Evolutionary conservation across 768 basidiomycete species (phyloP).

Genomic region (Amanita rimosa): DNA sequence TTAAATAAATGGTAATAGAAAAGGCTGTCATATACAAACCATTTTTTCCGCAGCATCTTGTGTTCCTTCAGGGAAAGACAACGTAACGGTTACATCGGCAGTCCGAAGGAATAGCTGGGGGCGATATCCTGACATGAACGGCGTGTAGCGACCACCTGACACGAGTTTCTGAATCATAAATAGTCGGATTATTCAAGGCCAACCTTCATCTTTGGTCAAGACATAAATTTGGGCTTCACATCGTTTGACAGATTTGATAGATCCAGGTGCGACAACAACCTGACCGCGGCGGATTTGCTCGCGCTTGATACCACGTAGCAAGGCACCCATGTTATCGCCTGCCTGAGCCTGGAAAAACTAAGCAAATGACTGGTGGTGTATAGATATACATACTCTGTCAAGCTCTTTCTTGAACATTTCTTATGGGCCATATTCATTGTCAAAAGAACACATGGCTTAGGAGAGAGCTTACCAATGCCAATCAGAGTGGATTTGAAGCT

Average conservation of each 20-base stretch:
- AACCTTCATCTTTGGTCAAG: slow-evolving; percentile 1
- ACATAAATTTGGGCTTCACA: slow-evolving; percentile 92
- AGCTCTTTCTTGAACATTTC: slow-evolving; percentile 99
- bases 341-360: slow-evolving; percentile 64
- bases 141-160: slow-evolving; percentile 82
- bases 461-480: slow-evolving; percentile 60
- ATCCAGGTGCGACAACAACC: slow-evolving; percentile 79
- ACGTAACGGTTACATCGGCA: slow-evolving; percentile 77
- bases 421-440: slow-evolving; percentile 16
- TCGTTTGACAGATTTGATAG: slow-evolving; percentile 90
- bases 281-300: slow-evolving; percentile 93
- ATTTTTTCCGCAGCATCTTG: slow-evolving; percentile 78
- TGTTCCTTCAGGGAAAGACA: slow-evolving; percentile 84
- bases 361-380: neutral
- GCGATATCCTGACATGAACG: slow-evolving; percentile 89
- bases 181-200: neutral
- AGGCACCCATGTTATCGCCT: slow-evolving; percentile 98
- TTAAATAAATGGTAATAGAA: neutral
- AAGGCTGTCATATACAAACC: slow-evolving; percentile 28
- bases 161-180: slow-evolving; percentile 74
- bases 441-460: neutral
- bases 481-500: slow-evolving; percentile 88
- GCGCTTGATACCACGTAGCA: slow-evolving; percentile 94
- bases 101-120: slow-evolving; percentile 96
- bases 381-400: slow-evolving; percentile 56